Conservation (phyloP, 805 yeast genomes). For the Peterozyma toletana region DNA sequence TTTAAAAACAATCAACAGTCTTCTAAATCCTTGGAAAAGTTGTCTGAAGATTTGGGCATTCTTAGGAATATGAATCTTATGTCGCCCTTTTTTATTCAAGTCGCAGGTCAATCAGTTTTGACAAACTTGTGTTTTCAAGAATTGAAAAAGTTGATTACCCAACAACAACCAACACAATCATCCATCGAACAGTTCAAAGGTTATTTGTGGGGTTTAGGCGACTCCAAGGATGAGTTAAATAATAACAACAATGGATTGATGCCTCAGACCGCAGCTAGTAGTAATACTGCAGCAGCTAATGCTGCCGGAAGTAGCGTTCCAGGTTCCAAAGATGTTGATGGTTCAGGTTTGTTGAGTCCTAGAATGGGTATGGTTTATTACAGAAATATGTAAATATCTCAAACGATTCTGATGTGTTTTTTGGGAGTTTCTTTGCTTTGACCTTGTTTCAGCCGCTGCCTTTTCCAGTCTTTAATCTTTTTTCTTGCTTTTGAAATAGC, state of each 20-base stretch:
- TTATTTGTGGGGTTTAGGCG: constrained; percentile 6
- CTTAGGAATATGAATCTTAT: constrained; percentile 46
- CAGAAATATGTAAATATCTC: background rate
- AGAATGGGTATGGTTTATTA: background rate
- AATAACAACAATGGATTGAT: background rate
- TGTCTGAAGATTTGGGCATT: constrained; percentile 66
- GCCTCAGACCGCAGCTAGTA: background rate
- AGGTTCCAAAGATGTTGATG: background rate
- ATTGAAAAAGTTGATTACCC: constrained; percentile 22
- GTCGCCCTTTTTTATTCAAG: constrained; percentile 39
- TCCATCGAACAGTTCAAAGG: constrained; percentile 5
- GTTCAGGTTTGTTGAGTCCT: background rate
- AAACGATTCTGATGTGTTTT: too few species aligned
- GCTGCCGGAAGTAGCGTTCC: background rate
- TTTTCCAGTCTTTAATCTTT: too few species aligned
- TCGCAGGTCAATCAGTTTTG: constrained; percentile 57
- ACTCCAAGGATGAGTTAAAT: constrained; percentile 1
- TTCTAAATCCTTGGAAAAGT: constrained; percentile 40
- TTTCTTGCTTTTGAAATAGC: too few species aligned
- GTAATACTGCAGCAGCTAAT: background rate
- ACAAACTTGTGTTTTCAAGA: constrained; percentile 63
- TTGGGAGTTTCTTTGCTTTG: too few species aligned
- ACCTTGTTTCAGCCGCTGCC: too few species aligned
- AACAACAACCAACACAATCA: constrained; percentile 1
- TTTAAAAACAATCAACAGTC: constrained; percentile 13